Conservation (phyloP, 352 stramenopile species). For the Phytophthora sojae region DNA sequence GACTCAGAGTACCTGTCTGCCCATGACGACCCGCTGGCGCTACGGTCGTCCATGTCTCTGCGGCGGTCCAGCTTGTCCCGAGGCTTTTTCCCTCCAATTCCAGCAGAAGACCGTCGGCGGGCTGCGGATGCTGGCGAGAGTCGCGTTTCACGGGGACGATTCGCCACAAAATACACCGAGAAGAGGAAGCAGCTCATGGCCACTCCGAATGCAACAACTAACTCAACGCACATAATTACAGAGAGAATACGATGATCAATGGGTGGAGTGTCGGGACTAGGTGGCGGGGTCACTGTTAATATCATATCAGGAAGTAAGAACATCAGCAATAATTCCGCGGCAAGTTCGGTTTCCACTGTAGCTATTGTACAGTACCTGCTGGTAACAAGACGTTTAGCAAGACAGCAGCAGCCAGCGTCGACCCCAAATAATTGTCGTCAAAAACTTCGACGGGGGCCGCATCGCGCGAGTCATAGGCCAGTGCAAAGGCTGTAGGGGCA, state of each 20-base stretch:
- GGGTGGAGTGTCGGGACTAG: conserved; percentile 77
- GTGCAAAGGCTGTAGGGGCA: conserved; percentile 31
- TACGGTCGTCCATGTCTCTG: conserved; percentile 30
- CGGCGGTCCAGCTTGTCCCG: conserved; percentile 27
- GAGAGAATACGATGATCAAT: conserved; percentile 86
- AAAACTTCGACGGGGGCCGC: conserved; percentile 45
- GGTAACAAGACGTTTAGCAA: conserved; percentile 83
- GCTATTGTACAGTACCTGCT: conserved; percentile 41
- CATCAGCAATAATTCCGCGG: conserved; percentile 11
- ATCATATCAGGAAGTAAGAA: conserved; percentile 6
- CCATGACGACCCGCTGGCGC: conserved; percentile 32
- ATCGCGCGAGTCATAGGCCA: conserved; percentile 57
- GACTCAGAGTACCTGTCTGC: conserved; percentile 38
- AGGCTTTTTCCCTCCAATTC: conserved; percentile 26
- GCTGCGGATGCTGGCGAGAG: conserved; percentile 28
- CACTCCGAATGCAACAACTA: conserved; percentile 84
- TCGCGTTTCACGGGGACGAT: conserved; percentile 64
- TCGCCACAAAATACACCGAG: conserved; percentile 90
- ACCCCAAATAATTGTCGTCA: conserved; percentile 62
- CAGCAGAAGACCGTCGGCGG: conserved; percentile 28
- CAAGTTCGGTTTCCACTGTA: background rate
- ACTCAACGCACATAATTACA: conserved; percentile 88
- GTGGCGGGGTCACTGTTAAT: conserved; percentile 61
- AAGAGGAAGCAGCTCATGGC: conserved; percentile 86
- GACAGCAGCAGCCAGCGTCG: conserved; percentile 64